Conservation (phyloP, 2,329 filamentous ascomycete genomes). For the Aspergillaceae sp. region DNA sequence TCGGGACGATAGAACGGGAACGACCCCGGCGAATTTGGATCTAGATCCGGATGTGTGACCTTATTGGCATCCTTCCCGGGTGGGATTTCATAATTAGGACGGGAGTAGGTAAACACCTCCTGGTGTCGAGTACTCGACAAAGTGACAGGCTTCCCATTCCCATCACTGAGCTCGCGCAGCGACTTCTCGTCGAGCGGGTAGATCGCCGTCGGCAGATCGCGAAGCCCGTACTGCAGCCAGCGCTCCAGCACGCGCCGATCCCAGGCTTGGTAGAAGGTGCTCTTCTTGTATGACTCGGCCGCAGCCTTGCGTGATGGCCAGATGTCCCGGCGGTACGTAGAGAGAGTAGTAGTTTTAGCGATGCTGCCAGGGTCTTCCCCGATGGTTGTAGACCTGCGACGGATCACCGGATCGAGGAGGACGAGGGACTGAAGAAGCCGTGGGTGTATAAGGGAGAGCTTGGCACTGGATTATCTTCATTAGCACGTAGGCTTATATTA, state of each 20-base stretch:
- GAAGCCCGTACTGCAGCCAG: constrained; percentile 66
- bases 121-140: constrained; percentile 75
- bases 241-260: constrained; percentile 68
- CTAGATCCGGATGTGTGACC: constrained; percentile 40
- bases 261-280: constrained; percentile 73
- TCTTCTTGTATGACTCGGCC: constrained; percentile 55
- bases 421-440: constrained; percentile 67
- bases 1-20: constrained; percentile 41
- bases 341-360: constrained; percentile 43
- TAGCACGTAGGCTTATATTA: too few species aligned
- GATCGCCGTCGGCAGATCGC: constrained; percentile 57
- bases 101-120: constrained; percentile 55
- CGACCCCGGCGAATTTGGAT: constrained; percentile 19
- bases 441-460: constrained; percentile 68
- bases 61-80: constrained; percentile 28
- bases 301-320: constrained; percentile 74
- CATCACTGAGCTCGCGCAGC: constrained; percentile 4
- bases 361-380: constrained; percentile 19
- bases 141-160: constrained; percentile 47
- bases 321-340: constrained; percentile 63
- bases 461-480: constrained; percentile 34
- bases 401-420: constrained; percentile 77
- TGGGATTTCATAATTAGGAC: constrained; percentile 54
- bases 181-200: constrained; percentile 19
- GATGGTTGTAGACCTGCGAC: constrained; percentile 37